Evolutionary conservation across 768 basidiomycete species (phyloP).

Genomic region (Xerocomus brunneocitrinus): DNA sequence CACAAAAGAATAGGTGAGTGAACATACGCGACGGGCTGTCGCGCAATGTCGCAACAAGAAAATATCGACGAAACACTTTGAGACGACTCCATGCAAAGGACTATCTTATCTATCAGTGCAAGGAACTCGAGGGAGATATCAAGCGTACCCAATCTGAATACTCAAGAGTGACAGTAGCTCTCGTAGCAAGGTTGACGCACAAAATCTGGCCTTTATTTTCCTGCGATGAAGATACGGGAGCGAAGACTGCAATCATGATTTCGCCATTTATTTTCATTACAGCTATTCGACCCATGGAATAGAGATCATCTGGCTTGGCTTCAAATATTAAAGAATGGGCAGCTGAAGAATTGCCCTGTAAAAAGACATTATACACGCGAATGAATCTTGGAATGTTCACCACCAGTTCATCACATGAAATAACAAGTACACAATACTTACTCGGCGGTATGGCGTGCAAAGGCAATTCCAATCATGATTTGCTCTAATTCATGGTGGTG

Average conservation of each 20-base stretch:
- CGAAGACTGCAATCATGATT: conserved; percentile 16
- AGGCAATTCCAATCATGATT: conserved; percentile 20
- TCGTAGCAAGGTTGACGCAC: conserved; percentile 18
- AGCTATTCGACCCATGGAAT: conserved; percentile 13
- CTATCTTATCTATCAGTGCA: conserved; percentile 7
- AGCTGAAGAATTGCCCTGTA: conserved; percentile 3
- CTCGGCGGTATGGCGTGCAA: conserved; percentile 14
- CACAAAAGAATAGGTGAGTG: conserved; percentile 3
- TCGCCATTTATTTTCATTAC: conserved; percentile 22
- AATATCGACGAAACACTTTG: conserved; percentile 11
- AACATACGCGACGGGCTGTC: background rate
- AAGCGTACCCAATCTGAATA: conserved; percentile 9
- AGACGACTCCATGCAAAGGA: conserved; percentile 9
- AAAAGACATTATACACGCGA: conserved; percentile 20
- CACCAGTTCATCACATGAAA: background rate
- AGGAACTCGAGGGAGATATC: background rate
- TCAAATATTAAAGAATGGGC: conserved; percentile 15
- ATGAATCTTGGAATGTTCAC: conserved; percentile 17
- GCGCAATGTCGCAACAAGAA: conserved; percentile 5
- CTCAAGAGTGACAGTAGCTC: conserved; percentile 9
- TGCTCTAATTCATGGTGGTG: conserved; percentile 18
- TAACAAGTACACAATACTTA: conserved; percentile 3
- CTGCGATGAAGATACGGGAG: background rate
- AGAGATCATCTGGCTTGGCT: conserved; percentile 12
- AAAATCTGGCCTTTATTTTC: conserved; percentile 10